A percentile compares a stretch with the other conserved stretches of the same genome.
Evolutionary conservation across 2,329 filamentous ascomycete genomes (phyloP).

Genomic region (Aureobasidium mangrovei): DNA sequence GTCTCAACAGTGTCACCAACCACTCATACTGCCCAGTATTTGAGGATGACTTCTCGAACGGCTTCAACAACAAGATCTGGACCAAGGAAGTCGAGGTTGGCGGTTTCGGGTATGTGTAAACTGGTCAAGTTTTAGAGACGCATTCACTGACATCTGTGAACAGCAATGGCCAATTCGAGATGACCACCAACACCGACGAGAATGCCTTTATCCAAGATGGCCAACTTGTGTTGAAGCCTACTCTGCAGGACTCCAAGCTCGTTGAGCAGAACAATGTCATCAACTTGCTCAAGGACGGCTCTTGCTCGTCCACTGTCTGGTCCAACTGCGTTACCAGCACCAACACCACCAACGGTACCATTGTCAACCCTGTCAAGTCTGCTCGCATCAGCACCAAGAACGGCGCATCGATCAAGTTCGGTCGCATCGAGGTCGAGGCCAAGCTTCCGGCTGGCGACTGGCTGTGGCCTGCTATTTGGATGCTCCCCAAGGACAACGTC

Average conservation of each 20-base stretch:
- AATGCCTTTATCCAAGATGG: slow-evolving; percentile 67
- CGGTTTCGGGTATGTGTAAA: slow-evolving; percentile 58
- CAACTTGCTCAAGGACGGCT: slow-evolving; percentile 56
- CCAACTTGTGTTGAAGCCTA: slow-evolving; percentile 65
- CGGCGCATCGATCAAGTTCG: slow-evolving; percentile 65
- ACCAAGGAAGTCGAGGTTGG: slow-evolving; percentile 66
- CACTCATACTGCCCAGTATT: slow-evolving; percentile 65
- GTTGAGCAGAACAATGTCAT: slow-evolving; percentile 59
- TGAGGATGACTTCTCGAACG: slow-evolving; percentile 55
- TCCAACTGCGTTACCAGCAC: slow-evolving; percentile 60
- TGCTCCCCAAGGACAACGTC: slow-evolving; percentile 63
- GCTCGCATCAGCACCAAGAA: slow-evolving; percentile 69
- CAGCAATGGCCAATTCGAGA: slow-evolving; percentile 72
- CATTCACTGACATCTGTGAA: slow-evolving; percentile 17
- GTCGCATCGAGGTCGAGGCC: slow-evolving; percentile 70
- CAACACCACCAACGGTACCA: slow-evolving; percentile 67
- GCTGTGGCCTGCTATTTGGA: slow-evolving; percentile 90
- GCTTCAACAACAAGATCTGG: slow-evolving; percentile 56
- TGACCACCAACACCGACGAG: slow-evolving; percentile 61
- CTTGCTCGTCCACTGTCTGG: slow-evolving; percentile 55
- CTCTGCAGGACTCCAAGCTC: slow-evolving; percentile 59
- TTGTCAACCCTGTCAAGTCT: slow-evolving; percentile 69
- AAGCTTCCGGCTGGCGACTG: slow-evolving; percentile 71
- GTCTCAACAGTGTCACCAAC: slow-evolving; percentile 59
- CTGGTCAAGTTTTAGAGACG: slow-evolving; percentile 15